Percentiles rank a stretch among this genome's conserved stretches.
Conservation (phyloP, 2,329 filamentous ascomycete species). For the Triangularia verruculosa region DNA sequence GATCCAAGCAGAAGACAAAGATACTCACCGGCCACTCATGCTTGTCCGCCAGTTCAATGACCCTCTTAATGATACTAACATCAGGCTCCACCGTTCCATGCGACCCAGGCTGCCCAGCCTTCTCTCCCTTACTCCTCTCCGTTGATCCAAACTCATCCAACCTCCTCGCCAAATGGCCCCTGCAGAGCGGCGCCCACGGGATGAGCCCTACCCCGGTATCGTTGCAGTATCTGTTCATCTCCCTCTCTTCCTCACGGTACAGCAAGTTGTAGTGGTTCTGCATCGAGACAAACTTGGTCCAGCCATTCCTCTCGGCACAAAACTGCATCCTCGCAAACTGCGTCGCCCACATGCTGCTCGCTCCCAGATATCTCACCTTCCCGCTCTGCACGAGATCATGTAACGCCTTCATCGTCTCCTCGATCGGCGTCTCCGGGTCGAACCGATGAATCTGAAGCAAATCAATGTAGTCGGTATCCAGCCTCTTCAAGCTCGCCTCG, state of each 20-base stretch:
- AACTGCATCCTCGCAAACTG: constrained; percentile 55
- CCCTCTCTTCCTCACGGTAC: constrained; percentile 61
- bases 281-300: constrained; percentile 62
- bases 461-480: constrained; percentile 42
- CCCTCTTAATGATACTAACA: constrained; percentile 31
- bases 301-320: constrained; percentile 54
- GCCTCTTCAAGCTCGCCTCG: constrained; percentile 36
- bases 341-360: constrained; percentile 50
- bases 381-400: constrained; percentile 58
- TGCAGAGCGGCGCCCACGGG: constrained; percentile 41
- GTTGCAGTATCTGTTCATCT: constrained; percentile 44
- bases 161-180: constrained; percentile 37
- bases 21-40: constrained; percentile 30
- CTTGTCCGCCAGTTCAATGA: constrained; percentile 31
- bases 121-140: constrained; percentile 33
- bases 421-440: constrained; percentile 50
- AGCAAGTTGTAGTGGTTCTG: constrained; percentile 59
- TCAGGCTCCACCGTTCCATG: constrained; percentile 36
- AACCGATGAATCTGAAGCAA: constrained; percentile 61
- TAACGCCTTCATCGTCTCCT: constrained; percentile 62
- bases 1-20: background rate
- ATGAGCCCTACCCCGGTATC: constrained; percentile 41
- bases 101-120: constrained; percentile 30
- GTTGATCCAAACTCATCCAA: constrained; percentile 31
- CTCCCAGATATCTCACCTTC: constrained; percentile 55